Evolutionary conservation across 1,284 basidiomycete species (phyloP), one percentile per base, ranked within the genome.

Genomic region (Heterobasidion occidentale): DNA sequence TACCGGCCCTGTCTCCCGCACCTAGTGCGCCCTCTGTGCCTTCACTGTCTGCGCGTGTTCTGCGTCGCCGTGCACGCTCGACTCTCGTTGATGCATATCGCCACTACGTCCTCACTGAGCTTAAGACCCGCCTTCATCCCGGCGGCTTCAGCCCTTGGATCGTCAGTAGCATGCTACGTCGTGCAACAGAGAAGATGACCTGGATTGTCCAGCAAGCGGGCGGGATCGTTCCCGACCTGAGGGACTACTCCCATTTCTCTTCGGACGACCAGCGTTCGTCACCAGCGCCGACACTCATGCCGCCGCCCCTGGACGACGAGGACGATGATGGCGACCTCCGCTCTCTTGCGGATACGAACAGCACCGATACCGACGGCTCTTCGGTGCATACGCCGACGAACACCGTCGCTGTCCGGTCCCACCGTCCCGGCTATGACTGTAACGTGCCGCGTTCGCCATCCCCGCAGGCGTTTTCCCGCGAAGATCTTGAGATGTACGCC

Each of bases 1-100:
- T 49, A 9, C 62, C 44, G 11, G 59, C 55, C 17, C 61, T 60
- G 7, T 56, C 50, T 15, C 57, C 60, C 52, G 58, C 56, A 47
- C 61, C 53, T 60, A 48, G 49, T 47, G 53, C 56, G 56, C 50
- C 61, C 56, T 17, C 66, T 65, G 38, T 66, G 64, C 54, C 60
- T 64, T 52, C 63, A 59, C n/a, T 52, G 52, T 45, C 42, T 12
- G 20, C 27, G 12, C 49, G 55, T 9, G 42, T 17, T 11, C 58
- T 90, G 56, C 81, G 89, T 35, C 75, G 79, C 52, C 79, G 80
- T 57, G 90, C 90, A 2, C 85, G 90, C 36, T 86, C 89, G 9
- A 72, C 79, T 3, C 77, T 94, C 11, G 80, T 92, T 14, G 89
- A 94, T 65, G 77, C 83, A 3, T 92, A 86, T 67, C 79, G 90